Conservation (phyloP, 352 stramenopile genomes). For the Pythium vanterpoolii region DNA sequence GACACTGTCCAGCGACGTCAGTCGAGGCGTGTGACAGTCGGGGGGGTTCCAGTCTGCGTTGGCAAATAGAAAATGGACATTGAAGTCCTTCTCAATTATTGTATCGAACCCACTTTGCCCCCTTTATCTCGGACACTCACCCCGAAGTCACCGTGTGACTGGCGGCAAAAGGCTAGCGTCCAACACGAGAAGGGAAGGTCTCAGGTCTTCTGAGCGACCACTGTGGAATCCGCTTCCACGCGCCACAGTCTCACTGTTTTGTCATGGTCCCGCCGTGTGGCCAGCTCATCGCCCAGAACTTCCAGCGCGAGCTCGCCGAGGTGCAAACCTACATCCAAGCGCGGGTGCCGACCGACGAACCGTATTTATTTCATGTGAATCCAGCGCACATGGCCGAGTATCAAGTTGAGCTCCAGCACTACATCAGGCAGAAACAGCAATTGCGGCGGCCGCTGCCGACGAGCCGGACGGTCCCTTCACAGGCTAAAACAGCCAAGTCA, state of each 20-base stretch:
- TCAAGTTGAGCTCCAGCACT: conserved; percentile 23
- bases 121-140: too few species aligned
- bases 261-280: conserved; percentile 12
- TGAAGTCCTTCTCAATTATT: conserved; percentile 4
- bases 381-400: conserved; percentile 20
- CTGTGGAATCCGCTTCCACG: conserved; percentile 9
- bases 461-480: background rate
- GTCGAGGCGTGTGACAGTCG: conserved; percentile 10
- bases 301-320: conserved; percentile 19
- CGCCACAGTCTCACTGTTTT: background rate
- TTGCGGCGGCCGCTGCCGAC: conserved; percentile 9
- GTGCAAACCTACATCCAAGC: conserved; percentile 27
- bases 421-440: conserved; percentile 24
- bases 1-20: conserved; percentile 5
- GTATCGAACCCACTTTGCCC: conserved; percentile 9
- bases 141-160: conserved; percentile 15
- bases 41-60: background rate
- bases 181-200: background rate
- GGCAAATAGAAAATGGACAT: conserved; percentile 2
- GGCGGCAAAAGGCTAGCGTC: background rate
- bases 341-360: conserved; percentile 17
- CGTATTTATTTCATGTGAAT: conserved; percentile 20
- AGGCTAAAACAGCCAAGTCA: background rate
- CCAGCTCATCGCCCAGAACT: background rate
- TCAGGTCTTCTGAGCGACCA: background rate